phyloP scores from a whole-genome alignment of 305 asterid genomes.

The Salvia sclarea region DNA sequence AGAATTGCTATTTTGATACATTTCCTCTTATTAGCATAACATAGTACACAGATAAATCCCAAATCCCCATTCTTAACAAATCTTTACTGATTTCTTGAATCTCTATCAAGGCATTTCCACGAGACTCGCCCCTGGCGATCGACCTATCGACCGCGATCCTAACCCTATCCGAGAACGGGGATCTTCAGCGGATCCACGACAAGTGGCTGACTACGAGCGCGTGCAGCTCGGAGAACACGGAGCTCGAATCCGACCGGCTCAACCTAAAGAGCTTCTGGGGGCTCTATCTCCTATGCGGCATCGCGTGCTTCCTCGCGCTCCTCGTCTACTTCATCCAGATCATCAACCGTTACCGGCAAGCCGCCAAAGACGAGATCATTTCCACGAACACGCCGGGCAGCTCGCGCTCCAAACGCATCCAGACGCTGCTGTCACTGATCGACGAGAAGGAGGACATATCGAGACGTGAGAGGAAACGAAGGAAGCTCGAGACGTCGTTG shows the following conservation, averaged over 20 bases:
- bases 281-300: conserved; percentile 63
- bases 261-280: conserved; percentile 77
- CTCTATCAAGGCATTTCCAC: conserved; percentile 61
- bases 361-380: conserved; percentile 32
- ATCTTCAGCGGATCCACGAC: conserved; percentile 71
- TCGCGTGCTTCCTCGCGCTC: conserved; percentile 49
- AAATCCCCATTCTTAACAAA: too few relatives aligned
- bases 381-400: conserved; percentile 38
- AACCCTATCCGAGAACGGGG: conserved; percentile 70
- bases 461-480: conserved; percentile 47
- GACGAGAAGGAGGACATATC: conserved; percentile 68
- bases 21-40: too few relatives aligned
- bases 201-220: conserved; percentile 64
- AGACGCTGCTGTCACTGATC: conserved; percentile 55
- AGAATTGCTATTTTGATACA: too few relatives aligned
- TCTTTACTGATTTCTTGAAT: conserved; percentile 10
- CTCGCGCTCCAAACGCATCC: conserved; percentile 56
- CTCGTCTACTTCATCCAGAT: conserved; percentile 57
- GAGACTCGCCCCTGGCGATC: conserved; percentile 71
- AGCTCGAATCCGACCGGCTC: conserved; percentile 61
- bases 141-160: conserved; percentile 77
- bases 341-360: conserved; percentile 41
- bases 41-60: too few relatives aligned
- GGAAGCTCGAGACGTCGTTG: conserved; percentile 57
- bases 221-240: conserved; percentile 53